These are phyloP conservation scores for Wickerhamiella kazuoi DNA, from an alignment of 805 yeast species.

Conservation along the genomic window DNA sequence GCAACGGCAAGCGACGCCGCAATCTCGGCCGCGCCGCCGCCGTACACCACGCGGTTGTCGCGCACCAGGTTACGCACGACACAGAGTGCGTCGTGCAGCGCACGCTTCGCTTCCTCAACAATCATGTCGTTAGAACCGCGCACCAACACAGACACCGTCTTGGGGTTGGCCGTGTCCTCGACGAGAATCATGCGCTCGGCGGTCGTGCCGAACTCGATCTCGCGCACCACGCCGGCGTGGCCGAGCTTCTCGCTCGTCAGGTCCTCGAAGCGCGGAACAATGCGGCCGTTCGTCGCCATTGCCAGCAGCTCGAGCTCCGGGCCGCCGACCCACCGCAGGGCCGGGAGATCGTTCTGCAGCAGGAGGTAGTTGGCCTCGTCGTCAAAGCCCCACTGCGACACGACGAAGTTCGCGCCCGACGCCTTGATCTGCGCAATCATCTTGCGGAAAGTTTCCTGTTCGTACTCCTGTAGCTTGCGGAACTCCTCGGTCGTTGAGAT, in stretches of 20 bases:
- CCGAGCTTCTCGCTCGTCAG: slow-evolving; percentile 70
- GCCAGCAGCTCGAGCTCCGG: slow-evolving; percentile 91
- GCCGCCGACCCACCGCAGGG: slow-evolving; percentile 98
- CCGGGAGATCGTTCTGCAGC: slow-evolving; percentile 75
- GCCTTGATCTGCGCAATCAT: slow-evolving; percentile 78
- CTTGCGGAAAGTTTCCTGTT: slow-evolving; percentile 72
- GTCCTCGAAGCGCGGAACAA: slow-evolving; percentile 95
- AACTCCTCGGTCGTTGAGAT: slow-evolving; percentile 90
- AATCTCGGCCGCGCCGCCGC: slow-evolving; percentile 98
- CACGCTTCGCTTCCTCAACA: slow-evolving; percentile 91
- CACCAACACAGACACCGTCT: slow-evolving; percentile 81
- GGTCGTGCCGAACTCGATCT: slow-evolving; percentile 89
- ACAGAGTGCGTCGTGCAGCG: slow-evolving; percentile 89
- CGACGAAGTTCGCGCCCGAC: slow-evolving; percentile 88
- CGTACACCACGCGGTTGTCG: slow-evolving; percentile 91
- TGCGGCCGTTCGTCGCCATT: slow-evolving; percentile 92
- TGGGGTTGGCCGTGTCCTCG: slow-evolving; percentile 71
- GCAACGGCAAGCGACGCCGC: slow-evolving; percentile 82
- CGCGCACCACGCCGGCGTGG: slow-evolving; percentile 65
- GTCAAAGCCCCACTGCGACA: slow-evolving; percentile 99
- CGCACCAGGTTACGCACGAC: slow-evolving; percentile 89
- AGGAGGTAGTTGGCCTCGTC: slow-evolving; percentile 94
- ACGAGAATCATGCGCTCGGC: slow-evolving; percentile 89
- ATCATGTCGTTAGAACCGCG: slow-evolving; percentile 97
- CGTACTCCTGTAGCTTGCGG: slow-evolving; percentile 76